These are phyloP conservation scores for Asterophora lycoperdoides DNA, from an alignment of 768 basidiomycete genomes.

Conservation along the genomic window DNA sequence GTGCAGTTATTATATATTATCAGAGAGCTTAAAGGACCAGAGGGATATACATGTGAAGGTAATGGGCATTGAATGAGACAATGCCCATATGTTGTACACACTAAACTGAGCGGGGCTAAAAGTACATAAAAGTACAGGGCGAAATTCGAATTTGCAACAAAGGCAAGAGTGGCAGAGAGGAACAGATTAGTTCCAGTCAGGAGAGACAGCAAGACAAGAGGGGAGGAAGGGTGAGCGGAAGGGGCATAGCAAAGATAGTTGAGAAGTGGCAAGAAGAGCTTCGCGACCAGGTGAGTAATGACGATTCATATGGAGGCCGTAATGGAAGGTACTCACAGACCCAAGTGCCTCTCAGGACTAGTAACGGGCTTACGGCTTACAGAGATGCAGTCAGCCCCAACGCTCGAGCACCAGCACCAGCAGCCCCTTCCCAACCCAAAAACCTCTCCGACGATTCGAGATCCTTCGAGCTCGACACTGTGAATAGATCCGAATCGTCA, in stretches of 20 bases:
- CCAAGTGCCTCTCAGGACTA: neutral
- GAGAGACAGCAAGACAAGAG: too few species aligned
- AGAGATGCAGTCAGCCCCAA: slow-evolving; percentile 49
- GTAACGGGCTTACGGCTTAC: neutral
- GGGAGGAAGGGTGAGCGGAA: too few species aligned
- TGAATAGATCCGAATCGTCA: slow-evolving; percentile 46
- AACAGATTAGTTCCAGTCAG: neutral
- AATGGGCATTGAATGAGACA: neutral
- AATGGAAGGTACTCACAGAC: slow-evolving; percentile 6
- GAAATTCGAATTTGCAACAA: too few species aligned
- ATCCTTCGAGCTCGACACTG: slow-evolving; percentile 28
- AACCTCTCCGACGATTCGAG: slow-evolving; percentile 54
- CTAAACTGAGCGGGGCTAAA: neutral
- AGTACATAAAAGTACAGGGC: neutral
- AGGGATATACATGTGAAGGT: slow-evolving; percentile 7
- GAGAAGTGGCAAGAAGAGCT: neutral
- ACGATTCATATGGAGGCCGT: neutral
- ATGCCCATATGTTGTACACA: slow-evolving; percentile 1
- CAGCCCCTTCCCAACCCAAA: slow-evolving; percentile 72
- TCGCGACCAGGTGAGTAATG: slow-evolving; percentile 5
- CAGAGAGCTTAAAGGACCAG: neutral
- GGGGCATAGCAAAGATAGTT: neutral
- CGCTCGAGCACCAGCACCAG: slow-evolving; percentile 78
- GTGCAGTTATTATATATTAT: slow-evolving; percentile 4
- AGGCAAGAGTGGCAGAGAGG: neutral